Conservation (phyloP, 495 filamentous ascomycete species). For the Rusavskia elegans region DNA sequence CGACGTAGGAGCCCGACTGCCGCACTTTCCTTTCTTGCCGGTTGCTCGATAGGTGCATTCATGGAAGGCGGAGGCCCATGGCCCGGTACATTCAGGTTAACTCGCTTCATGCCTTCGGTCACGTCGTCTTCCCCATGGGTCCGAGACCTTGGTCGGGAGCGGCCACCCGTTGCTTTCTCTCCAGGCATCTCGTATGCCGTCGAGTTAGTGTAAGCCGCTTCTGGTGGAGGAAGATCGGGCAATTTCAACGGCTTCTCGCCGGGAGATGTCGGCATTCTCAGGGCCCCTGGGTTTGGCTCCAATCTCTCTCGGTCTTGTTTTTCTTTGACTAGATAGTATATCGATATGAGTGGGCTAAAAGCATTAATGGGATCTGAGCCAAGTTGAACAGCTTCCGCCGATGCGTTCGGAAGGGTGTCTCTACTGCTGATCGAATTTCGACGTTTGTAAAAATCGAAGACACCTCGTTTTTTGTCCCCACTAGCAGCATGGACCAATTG, state of each 20-base stretch:
- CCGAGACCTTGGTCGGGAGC: conserved; percentile 69
- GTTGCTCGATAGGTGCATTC: conserved; percentile 41
- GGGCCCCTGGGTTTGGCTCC: conserved; percentile 45
- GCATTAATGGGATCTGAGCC: conserved; percentile 86
- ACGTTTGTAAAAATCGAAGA: conserved; percentile 96
- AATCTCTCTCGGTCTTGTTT: conserved; percentile 71
- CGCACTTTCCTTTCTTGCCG: conserved; percentile 69
- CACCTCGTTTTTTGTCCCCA: conserved; percentile 68
- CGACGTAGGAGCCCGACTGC: conserved; percentile 75
- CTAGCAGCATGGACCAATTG: conserved; percentile 44
- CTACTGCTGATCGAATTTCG: conserved; percentile 74
- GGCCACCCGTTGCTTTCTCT: conserved; percentile 59
- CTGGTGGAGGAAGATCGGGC: conserved; percentile 63
- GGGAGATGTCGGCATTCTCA: conserved; percentile 36
- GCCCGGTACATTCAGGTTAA: conserved; percentile 39
- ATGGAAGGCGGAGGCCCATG: conserved; percentile 38
- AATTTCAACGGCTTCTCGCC: conserved; percentile 47
- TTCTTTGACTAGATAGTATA: conserved; percentile 92
- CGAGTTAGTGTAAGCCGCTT: conserved; percentile 83
- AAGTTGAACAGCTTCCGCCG: conserved; percentile 64
- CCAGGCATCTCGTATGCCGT: conserved; percentile 67
- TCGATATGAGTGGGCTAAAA: conserved; percentile 79
- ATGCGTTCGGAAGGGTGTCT: conserved; percentile 77
- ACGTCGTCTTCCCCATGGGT: conserved; percentile 95
- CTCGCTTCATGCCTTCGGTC: conserved; percentile 55